These are phyloP conservation scores for Scutellaria baicalensis DNA, from an alignment of 257 asterid genomes.

Conservation along the genomic window DNA sequence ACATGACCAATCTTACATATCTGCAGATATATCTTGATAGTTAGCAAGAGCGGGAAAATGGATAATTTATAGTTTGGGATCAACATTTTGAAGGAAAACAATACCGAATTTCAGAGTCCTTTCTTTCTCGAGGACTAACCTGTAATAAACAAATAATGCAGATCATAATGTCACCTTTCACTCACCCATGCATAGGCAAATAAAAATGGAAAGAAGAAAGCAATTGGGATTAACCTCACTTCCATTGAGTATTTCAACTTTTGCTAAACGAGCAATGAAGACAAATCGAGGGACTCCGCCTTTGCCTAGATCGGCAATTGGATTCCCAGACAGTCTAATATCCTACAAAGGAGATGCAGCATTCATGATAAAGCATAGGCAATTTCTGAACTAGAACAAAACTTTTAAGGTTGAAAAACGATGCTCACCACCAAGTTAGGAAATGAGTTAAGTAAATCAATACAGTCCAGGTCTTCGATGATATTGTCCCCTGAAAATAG, in stretches of 20 bases:
- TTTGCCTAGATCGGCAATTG: constrained; percentile 65
- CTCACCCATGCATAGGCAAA: neutral
- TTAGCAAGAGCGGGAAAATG: neutral
- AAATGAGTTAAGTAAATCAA: constrained; percentile 74
- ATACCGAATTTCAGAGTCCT: constrained; percentile 96
- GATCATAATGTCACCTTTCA: neutral
- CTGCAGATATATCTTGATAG: constrained; percentile 32
- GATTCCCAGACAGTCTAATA: constrained; percentile 81
- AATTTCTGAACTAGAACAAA: neutral
- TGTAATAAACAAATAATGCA: constrained; percentile 28
- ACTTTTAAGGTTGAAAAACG: neutral
- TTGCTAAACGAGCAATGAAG: constrained; percentile 74
- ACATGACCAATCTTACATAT: constrained; percentile 87
- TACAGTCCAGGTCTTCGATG: constrained; percentile 59
- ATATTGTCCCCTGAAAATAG: constrained; percentile 64
- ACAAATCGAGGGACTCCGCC: constrained; percentile 85
- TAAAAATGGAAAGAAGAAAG: neutral
- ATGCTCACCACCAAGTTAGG: constrained; percentile 72
- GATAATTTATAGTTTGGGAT: neutral
- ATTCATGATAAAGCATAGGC: neutral
- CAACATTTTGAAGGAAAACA: constrained; percentile 14
- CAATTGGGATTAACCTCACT: constrained; percentile 61
- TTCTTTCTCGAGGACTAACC: constrained; percentile 85
- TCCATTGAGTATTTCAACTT: constrained; percentile 64
- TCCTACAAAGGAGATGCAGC: constrained; percentile 42